Base-by-base conservation (phyloP, 345 rosid genomes). In the Ceriops zippeliana region DNA sequence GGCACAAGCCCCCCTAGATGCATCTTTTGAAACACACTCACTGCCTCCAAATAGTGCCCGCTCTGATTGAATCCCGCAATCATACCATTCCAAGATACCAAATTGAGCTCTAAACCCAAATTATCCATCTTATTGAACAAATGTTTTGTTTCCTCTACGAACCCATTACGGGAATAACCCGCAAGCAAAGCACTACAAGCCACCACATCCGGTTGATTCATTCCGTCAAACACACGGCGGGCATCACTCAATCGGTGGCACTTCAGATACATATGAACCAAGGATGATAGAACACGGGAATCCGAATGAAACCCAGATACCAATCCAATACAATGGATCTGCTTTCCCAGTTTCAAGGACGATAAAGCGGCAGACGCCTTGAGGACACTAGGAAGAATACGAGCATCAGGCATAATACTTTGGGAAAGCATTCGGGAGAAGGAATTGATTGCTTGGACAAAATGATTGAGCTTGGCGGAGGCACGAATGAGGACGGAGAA, bases 21-120 rank as follows among this genome's bases (percentile, higher is more conserved):
- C 86, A 87, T 81, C 60, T 76, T 69, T 42, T 71, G 76, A 15
- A 87, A 85, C 78, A 81, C 62, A 21, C 75, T 53, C 76, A 81
- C 71, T 0, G 87, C 88, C 61, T 82, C 90, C 31, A 9, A 19
- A 46, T 70, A 63, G 42, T 65, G 69, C 59, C 88, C 78, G 5
- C 88, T 82, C 26, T 79, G 88, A 76, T 79, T 84, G 78, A 85
- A 84, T 65, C 92, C 92, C 7, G 86, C 62, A 87, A 87, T 83
- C 80, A 87, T 76, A 26, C 88, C 90, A 78, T 87, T 87, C 90
- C 92, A 87, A 38, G 92, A 75, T 27, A 87, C 83, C 30, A 73
- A 67, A 78, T 86, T 87, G 3, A 83, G 74, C 20, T 73, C 82
- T 60, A 84, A 22, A 58, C 86, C 82, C 1, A 21, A 73, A 0